phyloP scores from a whole-genome alignment of 306 rosid species.

The Rubus parviflorus region DNA sequence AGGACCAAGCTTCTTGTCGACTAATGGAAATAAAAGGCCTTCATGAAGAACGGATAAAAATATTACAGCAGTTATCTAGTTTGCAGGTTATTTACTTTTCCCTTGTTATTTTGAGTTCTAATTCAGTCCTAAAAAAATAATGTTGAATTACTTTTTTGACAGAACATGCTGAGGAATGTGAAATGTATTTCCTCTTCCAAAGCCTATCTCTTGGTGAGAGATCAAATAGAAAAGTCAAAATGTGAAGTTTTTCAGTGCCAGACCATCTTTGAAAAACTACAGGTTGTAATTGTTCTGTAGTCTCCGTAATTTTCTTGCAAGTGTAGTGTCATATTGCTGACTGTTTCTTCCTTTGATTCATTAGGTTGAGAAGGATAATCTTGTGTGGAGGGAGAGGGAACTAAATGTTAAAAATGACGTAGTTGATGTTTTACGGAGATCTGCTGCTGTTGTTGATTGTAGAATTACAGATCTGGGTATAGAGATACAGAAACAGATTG shows the following conservation, averaged over 20 bases:
- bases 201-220: conserved; percentile 65
- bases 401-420: conserved; percentile 72
- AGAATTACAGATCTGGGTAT: conserved; percentile 57
- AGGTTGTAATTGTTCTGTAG: conserved; percentile 97
- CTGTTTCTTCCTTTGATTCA: conserved; percentile 23
- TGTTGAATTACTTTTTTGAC: conserved; percentile 35
- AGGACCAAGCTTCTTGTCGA: conserved; percentile 73
- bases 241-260: conserved; percentile 63
- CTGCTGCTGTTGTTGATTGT: conserved; percentile 55
- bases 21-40: conserved; percentile 61
- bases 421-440: conserved; percentile 69
- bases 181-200: conserved; percentile 67
- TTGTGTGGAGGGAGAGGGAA: conserved; percentile 88
- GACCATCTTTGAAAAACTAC: conserved; percentile 78
- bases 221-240: conserved; percentile 75
- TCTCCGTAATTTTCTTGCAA: conserved; percentile 37
- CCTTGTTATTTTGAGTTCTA: not conserved
- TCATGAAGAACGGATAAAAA: conserved; percentile 76
- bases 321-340: conserved; percentile 37
- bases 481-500: conserved; percentile 65
- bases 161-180: conserved; percentile 78
- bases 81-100: conserved; percentile 56
- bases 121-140: conserved; percentile 20
- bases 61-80: conserved; percentile 69
- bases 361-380: conserved; percentile 91